phyloP scores from a whole-genome alignment of 345 rosid species.

The Salix exigua region DNA sequence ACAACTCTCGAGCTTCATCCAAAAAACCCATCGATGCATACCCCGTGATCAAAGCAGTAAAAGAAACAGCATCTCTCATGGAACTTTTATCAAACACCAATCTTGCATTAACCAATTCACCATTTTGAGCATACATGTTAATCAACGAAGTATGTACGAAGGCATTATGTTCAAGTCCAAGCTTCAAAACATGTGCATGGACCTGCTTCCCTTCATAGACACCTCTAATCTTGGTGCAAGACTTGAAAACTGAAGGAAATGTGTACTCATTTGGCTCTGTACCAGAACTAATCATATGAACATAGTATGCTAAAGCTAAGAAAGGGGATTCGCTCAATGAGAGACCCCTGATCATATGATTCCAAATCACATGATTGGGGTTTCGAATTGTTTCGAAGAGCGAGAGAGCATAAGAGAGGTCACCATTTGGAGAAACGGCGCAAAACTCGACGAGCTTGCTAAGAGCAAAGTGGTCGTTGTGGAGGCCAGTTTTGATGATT shows the following conservation, averaged over 20 bases:
- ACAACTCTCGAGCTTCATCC: conserved; percentile 40
- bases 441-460: conserved; percentile 65
- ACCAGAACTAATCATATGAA: conserved; percentile 48
- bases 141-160: conserved; percentile 66
- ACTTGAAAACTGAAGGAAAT: conserved; percentile 63
- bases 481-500: conserved; percentile 65
- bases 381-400: conserved; percentile 49
- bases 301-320: conserved; percentile 40
- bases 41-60: conserved; percentile 55
- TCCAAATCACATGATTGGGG: conserved; percentile 62
- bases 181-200: conserved; percentile 55
- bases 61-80: conserved; percentile 54
- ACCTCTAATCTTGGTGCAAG: conserved; percentile 41
- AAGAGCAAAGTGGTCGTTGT: conserved; percentile 62
- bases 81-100: conserved; percentile 51
- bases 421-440: conserved; percentile 54
- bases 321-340: conserved; percentile 42
- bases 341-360: conserved; percentile 54
- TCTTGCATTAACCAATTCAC: conserved; percentile 40
- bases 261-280: conserved; percentile 49
- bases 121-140: conserved; percentile 50
- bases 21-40: conserved; percentile 35
- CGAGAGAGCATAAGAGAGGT: conserved; percentile 49
- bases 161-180: conserved; percentile 46
- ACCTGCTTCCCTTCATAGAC: conserved; percentile 41